A percentile compares a stretch with the other conserved stretches of the same genome.
phyloP scores from a whole-genome alignment of 179 eudicot genomes.

The Spergularia azorica region DNA sequence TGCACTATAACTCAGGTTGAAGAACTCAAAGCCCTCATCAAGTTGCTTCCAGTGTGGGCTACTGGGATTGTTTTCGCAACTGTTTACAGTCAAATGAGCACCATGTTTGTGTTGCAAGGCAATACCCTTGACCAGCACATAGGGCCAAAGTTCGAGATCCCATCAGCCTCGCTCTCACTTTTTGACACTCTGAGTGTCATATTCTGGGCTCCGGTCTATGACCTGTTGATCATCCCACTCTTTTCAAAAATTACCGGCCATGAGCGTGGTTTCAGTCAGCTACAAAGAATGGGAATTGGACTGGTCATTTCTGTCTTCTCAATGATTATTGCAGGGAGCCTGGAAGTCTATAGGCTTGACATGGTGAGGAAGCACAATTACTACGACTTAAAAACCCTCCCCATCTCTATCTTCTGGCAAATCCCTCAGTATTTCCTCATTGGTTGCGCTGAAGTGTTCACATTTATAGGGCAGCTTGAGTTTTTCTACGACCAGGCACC shows the following conservation, averaged over 20 bases:
- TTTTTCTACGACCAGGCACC: slow-evolving; percentile 66
- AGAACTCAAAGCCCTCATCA: slow-evolving; percentile 54
- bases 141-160: slow-evolving; percentile 44
- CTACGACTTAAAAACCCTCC: slow-evolving; percentile 18
- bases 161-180: slow-evolving; percentile 44
- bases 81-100: slow-evolving; percentile 52
- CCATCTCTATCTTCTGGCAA: slow-evolving; percentile 51
- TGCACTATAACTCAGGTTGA: slow-evolving; percentile 72
- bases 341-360: slow-evolving; percentile 28
- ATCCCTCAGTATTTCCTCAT: slow-evolving; percentile 52
- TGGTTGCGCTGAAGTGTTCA: slow-evolving; percentile 57
- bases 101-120: slow-evolving; percentile 60
- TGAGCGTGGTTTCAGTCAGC: slow-evolving; percentile 42
- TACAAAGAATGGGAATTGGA: slow-evolving; percentile 57
- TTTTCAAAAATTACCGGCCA: slow-evolving; percentile 43
- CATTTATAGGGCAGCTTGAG: slow-evolving; percentile 49
- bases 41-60: slow-evolving; percentile 60
- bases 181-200: slow-evolving; percentile 49
- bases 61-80: slow-evolving; percentile 52
- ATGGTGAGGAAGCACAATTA: not conserved
- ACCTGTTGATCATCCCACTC: slow-evolving; percentile 40
- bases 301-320: slow-evolving; percentile 45
- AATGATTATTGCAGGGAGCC: slow-evolving; percentile 38
- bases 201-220: slow-evolving; percentile 53
- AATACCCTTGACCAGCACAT: slow-evolving; percentile 41